phyloP scores from a whole-genome alignment of 768 basidiomycete species.

The Ramaria rubella region DNA sequence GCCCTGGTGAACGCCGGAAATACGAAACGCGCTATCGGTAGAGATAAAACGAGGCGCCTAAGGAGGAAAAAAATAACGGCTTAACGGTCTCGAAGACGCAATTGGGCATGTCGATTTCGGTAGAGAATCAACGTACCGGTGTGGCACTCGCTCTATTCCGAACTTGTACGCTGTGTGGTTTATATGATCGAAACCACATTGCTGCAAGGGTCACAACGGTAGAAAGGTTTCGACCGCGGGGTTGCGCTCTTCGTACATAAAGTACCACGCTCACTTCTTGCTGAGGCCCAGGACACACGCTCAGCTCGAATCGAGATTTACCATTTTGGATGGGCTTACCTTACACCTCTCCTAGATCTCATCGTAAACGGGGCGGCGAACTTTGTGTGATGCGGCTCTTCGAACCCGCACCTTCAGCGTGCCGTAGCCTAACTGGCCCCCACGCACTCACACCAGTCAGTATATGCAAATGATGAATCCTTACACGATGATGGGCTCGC shows the following conservation, averaged over 20 bases:
- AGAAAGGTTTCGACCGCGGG: background rate
- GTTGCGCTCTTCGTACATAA: constrained; percentile 2
- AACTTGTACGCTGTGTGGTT: background rate
- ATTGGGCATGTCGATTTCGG: too few species aligned
- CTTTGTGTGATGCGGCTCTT: background rate
- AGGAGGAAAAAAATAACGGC: too few species aligned
- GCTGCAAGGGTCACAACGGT: background rate
- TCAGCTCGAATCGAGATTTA: background rate
- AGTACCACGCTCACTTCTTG: background rate
- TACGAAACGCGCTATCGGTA: too few species aligned
- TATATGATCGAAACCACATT: background rate
- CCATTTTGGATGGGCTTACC: background rate
- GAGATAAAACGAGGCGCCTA: too few species aligned
- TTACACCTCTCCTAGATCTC: background rate
- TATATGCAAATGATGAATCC: background rate
- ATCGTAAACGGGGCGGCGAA: background rate
- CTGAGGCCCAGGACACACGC: background rate
- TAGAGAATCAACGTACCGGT: background rate
- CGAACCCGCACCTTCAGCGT: background rate
- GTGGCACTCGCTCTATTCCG: too few species aligned
- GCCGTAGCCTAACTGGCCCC: background rate
- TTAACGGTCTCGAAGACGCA: too few species aligned
- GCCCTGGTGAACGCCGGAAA: background rate
- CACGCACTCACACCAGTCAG: background rate
- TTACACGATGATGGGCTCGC: constrained; percentile 5